phyloP scores from a whole-genome alignment of 164 flowering plant species.

The Houttuynia cordata region DNA sequence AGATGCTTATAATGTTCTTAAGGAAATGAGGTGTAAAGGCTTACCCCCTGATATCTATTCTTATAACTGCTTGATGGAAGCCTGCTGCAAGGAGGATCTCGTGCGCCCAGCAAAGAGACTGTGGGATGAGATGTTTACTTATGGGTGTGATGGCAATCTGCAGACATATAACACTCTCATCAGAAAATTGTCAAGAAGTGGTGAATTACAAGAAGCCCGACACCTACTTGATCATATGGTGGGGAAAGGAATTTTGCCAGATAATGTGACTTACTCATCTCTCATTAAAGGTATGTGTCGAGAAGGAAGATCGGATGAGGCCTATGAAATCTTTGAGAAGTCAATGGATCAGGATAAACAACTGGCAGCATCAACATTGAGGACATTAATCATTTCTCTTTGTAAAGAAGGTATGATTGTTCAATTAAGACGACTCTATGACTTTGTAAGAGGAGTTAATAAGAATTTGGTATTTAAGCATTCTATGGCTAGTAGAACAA shows the following conservation, averaged over 20 bases:
- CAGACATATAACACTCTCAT: slow-evolving; percentile 67
- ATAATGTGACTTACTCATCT: slow-evolving; percentile 37
- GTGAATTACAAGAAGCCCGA: slow-evolving; percentile 53
- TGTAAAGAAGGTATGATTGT: slow-evolving; percentile 50
- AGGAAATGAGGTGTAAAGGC: slow-evolving; percentile 79
- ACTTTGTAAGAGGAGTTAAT: too few species aligned
- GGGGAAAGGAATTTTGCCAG: slow-evolving; percentile 50
- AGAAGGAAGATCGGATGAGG: slow-evolving; percentile 40
- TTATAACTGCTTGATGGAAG: slow-evolving; percentile 77
- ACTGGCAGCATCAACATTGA: slow-evolving; percentile 31
- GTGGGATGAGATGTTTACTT: slow-evolving; percentile 96
- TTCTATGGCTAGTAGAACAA: too few species aligned
- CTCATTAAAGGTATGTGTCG: slow-evolving; percentile 61
- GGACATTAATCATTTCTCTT: slow-evolving; percentile 32
- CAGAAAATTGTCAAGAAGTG: slow-evolving; percentile 45
- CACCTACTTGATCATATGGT: slow-evolving; percentile 57
- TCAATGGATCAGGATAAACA: slow-evolving; percentile 36
- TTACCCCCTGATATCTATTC: slow-evolving; percentile 43
- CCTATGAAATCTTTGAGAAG: slow-evolving; percentile 40
- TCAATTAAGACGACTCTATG: too few species aligned
- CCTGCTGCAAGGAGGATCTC: slow-evolving; percentile 77
- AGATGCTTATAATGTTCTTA: slow-evolving; percentile 65
- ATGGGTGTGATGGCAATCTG: slow-evolving; percentile 52
- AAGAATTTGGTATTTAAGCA: too few species aligned
- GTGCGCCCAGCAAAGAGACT: slow-evolving; percentile 77